These are phyloP conservation scores for Phallus indusiatus DNA, from an alignment of 768 basidiomycete genomes.

Conservation along the genomic window DNA sequence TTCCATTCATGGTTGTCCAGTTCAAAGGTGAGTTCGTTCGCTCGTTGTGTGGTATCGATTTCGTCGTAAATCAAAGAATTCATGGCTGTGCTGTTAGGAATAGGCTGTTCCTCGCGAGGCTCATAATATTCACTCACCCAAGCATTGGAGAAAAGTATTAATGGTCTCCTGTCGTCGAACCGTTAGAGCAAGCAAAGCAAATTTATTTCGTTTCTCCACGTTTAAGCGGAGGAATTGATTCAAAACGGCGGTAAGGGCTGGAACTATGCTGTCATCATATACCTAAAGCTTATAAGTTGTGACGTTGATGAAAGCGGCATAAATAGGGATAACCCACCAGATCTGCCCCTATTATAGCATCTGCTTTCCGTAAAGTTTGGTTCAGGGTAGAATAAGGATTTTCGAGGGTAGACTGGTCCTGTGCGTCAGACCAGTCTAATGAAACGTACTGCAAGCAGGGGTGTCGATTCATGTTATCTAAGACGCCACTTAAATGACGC, in stretches of 20 bases:
- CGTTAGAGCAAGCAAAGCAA: conserved; percentile 43
- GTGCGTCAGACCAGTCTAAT: conserved; percentile 62
- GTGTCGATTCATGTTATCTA: conserved; percentile 17
- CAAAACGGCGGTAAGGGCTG: conserved; percentile 44
- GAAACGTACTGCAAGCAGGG: conserved; percentile 31
- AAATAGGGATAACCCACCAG: conserved; percentile 29
- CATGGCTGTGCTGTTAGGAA: neutral
- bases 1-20: neutral
- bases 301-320: conserved; percentile 1
- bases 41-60: neutral
- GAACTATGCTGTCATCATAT: conserved; percentile 56
- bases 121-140: neutral
- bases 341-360: conserved; percentile 66
- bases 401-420: conserved; percentile 22
- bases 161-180: conserved; percentile 49
- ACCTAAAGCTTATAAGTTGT: conserved; percentile 35
- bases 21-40: neutral
- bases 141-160: conserved; percentile 26
- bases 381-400: conserved; percentile 26
- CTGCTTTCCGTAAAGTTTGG: conserved; percentile 30
- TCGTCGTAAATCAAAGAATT: neutral
- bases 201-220: neutral
- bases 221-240: conserved; percentile 19
- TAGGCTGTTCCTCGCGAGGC: neutral
- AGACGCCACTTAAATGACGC: neutral